phyloP scores from a whole-genome alignment of 1,139 yeast species.

The Pichiaceae sp. region DNA sequence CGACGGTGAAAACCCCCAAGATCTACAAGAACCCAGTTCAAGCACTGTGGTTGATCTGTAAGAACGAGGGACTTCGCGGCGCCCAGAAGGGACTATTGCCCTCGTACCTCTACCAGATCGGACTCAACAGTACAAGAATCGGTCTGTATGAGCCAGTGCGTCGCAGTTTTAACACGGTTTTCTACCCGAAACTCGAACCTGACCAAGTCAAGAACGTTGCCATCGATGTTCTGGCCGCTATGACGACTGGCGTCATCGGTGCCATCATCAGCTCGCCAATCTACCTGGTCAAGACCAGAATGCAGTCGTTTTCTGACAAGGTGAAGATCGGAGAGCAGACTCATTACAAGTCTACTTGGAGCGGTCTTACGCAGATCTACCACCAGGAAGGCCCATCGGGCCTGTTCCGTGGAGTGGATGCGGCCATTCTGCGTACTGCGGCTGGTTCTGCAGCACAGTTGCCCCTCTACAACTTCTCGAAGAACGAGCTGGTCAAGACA shows the following conservation, averaged over 20 bases:
- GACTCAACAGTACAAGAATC: constrained; percentile 85
- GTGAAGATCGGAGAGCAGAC: constrained; percentile 87
- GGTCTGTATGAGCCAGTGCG: constrained; percentile 92
- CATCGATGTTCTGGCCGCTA: constrained; percentile 76
- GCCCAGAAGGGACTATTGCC: constrained; percentile 80
- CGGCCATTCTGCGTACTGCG: constrained; percentile 90
- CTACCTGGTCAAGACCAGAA: constrained; percentile 85
- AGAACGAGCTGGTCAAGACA: constrained; percentile 42
- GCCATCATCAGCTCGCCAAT: constrained; percentile 88
- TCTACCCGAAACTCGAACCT: constrained; percentile 46
- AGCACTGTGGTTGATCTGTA: constrained; percentile 66
- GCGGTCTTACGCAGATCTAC: constrained; percentile 60
- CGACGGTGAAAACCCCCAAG: constrained; percentile 40
- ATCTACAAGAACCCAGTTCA: constrained; percentile 78
- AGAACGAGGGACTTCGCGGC: constrained; percentile 80
- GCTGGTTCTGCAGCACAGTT: constrained; percentile 93
- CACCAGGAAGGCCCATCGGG: constrained; percentile 69
- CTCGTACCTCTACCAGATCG: constrained; percentile 82
- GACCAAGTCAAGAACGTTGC: constrained; percentile 50
- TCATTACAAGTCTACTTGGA: constrained; percentile 59
- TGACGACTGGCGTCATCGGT: constrained; percentile 79
- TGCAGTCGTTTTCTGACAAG: constrained; percentile 76
- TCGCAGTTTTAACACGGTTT: constrained; percentile 41
- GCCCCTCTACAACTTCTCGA: constrained; percentile 83
- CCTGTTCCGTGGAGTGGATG: constrained; percentile 84